These are phyloP conservation scores for Rhizomucor pusillus DNA, from an alignment of 371 early-diverging fungal genomes.

Conservation along the genomic window DNA sequence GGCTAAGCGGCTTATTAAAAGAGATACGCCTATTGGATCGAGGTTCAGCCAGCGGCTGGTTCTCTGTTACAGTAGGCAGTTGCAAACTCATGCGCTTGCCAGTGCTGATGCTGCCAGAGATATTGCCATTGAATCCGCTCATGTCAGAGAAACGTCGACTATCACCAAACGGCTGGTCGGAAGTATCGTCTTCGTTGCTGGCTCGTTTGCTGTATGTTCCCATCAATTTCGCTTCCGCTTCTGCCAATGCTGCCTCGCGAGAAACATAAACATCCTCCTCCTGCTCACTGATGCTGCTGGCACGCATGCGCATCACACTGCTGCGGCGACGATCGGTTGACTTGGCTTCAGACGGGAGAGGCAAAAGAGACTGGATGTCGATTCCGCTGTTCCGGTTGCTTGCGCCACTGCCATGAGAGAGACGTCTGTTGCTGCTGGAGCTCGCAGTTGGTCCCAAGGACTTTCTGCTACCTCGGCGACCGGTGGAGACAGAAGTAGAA, in stretches of 20 bases:
- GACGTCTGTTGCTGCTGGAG: slow-evolving; percentile 1
- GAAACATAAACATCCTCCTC: slow-evolving; percentile 33
- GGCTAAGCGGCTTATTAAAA: slow-evolving; percentile 33
- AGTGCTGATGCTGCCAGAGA: slow-evolving; percentile 7
- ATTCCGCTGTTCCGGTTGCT: slow-evolving; percentile 8
- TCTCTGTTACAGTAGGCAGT: slow-evolving; percentile 40
- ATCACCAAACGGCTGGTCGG: background rate
- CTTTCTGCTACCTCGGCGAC: slow-evolving; percentile 15
- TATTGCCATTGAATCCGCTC: slow-evolving; percentile 12
- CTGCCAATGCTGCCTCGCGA: slow-evolving; percentile 45
- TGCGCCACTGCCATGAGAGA: slow-evolving; percentile 16
- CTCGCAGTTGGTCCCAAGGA: slow-evolving; percentile 3
- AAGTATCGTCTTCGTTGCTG: background rate
- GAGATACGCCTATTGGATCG: slow-evolving; percentile 20
- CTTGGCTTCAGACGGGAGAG: slow-evolving; percentile 11
- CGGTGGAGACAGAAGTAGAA: too few species aligned
- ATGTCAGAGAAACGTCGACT: slow-evolving; percentile 15
- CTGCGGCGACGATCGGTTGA: slow-evolving; percentile 14
- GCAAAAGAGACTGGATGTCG: slow-evolving; percentile 14
- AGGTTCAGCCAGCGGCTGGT: slow-evolving; percentile 15
- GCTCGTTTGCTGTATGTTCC: slow-evolving; percentile 34
- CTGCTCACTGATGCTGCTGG: slow-evolving; percentile 7
- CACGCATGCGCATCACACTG: slow-evolving; percentile 11
- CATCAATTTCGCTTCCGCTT: slow-evolving; percentile 53
- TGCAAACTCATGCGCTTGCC: slow-evolving; percentile 40